These are phyloP conservation scores for Lyophyllum semitale DNA, from an alignment of 768 basidiomycete genomes.

Conservation along the genomic window DNA sequence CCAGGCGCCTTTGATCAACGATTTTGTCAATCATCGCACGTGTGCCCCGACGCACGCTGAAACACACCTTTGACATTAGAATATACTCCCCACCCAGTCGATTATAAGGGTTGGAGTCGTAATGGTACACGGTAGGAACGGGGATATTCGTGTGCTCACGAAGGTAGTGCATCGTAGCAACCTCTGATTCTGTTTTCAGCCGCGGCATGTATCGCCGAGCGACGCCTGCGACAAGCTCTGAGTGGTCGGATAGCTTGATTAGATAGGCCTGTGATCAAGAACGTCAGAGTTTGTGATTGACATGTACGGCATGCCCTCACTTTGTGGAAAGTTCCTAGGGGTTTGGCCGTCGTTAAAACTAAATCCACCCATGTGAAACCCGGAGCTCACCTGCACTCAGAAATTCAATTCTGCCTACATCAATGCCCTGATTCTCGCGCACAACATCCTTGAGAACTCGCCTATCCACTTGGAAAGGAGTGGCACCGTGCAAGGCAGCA, in stretches of 20 bases:
- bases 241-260: constrained; percentile 60
- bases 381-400: constrained; percentile 66
- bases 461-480: constrained; percentile 77
- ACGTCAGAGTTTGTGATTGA: constrained; percentile 2
- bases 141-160: constrained; percentile 71
- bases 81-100: constrained; percentile 85
- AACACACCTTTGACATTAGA: constrained; percentile 79
- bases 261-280: constrained; percentile 66
- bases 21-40: constrained; percentile 5
- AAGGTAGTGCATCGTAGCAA: constrained; percentile 82
- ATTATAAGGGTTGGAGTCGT: constrained; percentile 84
- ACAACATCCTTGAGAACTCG: constrained; percentile 77
- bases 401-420: constrained; percentile 72
- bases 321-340: constrained; percentile 85
- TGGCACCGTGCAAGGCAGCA: constrained; percentile 57
- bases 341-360: constrained; percentile 6
- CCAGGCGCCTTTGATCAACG: constrained; percentile 60
- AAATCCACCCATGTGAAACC: constrained; percentile 14
- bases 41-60: not conserved
- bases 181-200: constrained; percentile 85
- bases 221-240: constrained; percentile 74
- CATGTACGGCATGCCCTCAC: constrained; percentile 26
- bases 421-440: constrained; percentile 62
- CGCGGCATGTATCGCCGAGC: constrained; percentile 86
- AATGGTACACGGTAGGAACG: constrained; percentile 73